Base-by-base conservation (phyloP, 495 filamentous ascomycete genomes). In the Aspergillus campestris region DNA sequence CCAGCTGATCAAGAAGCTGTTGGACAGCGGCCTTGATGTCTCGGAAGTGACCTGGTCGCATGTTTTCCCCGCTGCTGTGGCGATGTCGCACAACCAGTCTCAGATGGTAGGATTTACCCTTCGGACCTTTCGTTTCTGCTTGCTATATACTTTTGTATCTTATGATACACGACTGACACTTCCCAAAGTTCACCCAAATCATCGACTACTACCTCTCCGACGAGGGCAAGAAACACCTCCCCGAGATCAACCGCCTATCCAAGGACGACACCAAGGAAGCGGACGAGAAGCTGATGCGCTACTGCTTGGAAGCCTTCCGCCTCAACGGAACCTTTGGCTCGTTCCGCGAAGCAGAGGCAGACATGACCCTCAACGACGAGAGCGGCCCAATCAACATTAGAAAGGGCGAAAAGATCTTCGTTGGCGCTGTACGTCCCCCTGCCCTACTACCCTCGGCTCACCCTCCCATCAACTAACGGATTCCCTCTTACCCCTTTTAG, bases 21-120 rank as follows among this genome's bases (percentile, higher is more conserved):
- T 84, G 14, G 84, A 89, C 42, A 68, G 69, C 34, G 84, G 85
- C 1, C 51, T 83, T 44, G 74, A 70, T 47, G 69, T 73, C 27
- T 75, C 81, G 30, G 82, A 94, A 38, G 79, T 89, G 44, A 81
- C 83, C 5, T 91, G 82, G 79, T 72, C 71, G 7, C 83, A 87
- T 52, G 76, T 92, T 38, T 53, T 86, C 38, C 81, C 82, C 3
- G 71, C 75, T 12, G 74, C 78, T 7, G 72, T 73, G 14, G 73
- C 74, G 3, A 72, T 80, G 50, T 77, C 86, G 2, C 78, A 86
- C 2, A 87, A 78, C 53, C 84, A 91, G 53, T 79, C 74, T 5
- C 82, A 86, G 57, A 69, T 83, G 49, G 65, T 71, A 53, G 52
- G 61, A 46, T 27, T 12, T 27, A 6, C 15, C 38, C 9, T 12